phyloP scores from a whole-genome alignment of 1,284 basidiomycete genomes.

The Stygiomarasmius scandens region DNA sequence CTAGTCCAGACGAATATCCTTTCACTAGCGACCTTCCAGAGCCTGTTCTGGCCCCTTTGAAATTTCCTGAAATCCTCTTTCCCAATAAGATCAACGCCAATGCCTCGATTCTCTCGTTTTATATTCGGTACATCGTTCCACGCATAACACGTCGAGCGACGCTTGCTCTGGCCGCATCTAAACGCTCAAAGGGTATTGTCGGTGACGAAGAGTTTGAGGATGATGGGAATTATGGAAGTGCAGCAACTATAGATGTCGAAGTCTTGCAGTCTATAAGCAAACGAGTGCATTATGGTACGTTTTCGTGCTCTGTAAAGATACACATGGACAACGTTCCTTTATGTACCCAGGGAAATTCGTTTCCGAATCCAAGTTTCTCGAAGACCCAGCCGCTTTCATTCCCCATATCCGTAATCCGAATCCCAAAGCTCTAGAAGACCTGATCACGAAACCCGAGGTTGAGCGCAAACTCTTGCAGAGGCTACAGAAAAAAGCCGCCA shows the following conservation, averaged over 20 bases:
- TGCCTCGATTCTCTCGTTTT: slow-evolving; percentile 86
- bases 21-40: slow-evolving; percentile 86
- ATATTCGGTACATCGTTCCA: slow-evolving; percentile 80
- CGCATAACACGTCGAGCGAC: slow-evolving; percentile 78
- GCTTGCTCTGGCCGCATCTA: slow-evolving; percentile 57
- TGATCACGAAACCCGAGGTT: slow-evolving; percentile 97
- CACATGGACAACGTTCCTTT: background rate
- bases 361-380: slow-evolving; percentile 92
- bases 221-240: slow-evolving; percentile 97
- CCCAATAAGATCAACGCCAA: slow-evolving; percentile 91
- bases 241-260: slow-evolving; percentile 93
- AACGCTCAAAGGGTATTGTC: slow-evolving; percentile 65
- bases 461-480: slow-evolving; percentile 87
- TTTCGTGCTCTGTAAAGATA: background rate
- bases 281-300: slow-evolving; percentile 94
- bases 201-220: slow-evolving; percentile 76
- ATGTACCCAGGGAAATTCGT: slow-evolving; percentile 88
- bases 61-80: slow-evolving; percentile 79
- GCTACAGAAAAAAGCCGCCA: slow-evolving; percentile 87
- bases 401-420: slow-evolving; percentile 87
- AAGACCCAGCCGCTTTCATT: slow-evolving; percentile 85
- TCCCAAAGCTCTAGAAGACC: slow-evolving; percentile 70
- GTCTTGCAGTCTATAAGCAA: slow-evolving; percentile 93
- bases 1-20: slow-evolving; percentile 95
- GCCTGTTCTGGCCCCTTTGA: slow-evolving; percentile 80